Evolutionary conservation across 108 stramenopile genomes (phyloP), one percentile per base, ranked within the genome.

Genomic region (Cyclotella atomus): DNA sequence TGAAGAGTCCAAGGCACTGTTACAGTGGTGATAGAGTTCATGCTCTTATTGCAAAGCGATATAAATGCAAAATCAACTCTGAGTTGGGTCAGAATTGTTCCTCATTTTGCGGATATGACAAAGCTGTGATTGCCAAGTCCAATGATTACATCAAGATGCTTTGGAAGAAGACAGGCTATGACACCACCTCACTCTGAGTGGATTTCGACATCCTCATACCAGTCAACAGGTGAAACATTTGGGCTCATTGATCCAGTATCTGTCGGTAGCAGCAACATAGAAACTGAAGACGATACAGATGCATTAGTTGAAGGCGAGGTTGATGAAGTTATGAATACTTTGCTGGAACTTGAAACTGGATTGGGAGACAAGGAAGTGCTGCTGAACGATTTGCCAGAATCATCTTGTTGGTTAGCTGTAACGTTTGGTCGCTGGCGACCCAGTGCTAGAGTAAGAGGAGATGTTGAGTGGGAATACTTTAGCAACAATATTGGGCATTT

Each of bases 191-290:
- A 70, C 27, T 2, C 36, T 21, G 69, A 70, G 17, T 70, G 69
- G 69, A 19, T 70, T 0, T 59, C 69, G 32, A 19, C 56, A 0
- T 23, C 1, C 7, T 23, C 69, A 32, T 35, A 59, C 5, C 38
- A 43, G 28, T 30, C 15, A 16, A 70, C 69, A 17, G 59, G 59
- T 19, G 69, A 70, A 35, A 21, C 69, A 4, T 70, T 70, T 59
- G 69, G 69, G 23, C 54, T 70, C 24, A 70, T 70, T 30, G 55
- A 41, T 30, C 69, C 69, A 6, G 27, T 28, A 24, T 28, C 55
- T 10, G 7, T 17, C 7, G 55, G 28, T 4, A 9, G 15, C 14
- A n/a, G 4, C 14, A 3, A n/a, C n/a, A n/a, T n/a, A n/a, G n/a
- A 4, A 17, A 28, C 27, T 28, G 55, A 28, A 14, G 29, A 56